Evolutionary conservation across 2,329 filamentous ascomycete genomes (phyloP).

Genomic region (Fusarium pseudonygamai): DNA sequence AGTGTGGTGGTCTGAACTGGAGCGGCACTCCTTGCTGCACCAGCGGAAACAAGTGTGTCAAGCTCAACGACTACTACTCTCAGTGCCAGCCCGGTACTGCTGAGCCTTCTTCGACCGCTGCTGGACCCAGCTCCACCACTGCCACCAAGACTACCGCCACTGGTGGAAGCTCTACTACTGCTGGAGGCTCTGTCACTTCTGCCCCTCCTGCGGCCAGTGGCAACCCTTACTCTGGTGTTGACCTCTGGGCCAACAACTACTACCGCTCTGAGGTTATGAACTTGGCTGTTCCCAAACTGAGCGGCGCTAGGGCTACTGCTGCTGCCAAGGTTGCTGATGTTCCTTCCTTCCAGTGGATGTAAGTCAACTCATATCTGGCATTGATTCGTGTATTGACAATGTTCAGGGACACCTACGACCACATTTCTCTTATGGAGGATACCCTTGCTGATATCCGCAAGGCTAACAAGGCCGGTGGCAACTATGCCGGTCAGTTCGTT

Average conservation of each 20-base stretch:
- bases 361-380: slow-evolving; percentile 18
- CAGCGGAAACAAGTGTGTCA: slow-evolving; percentile 36
- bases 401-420: slow-evolving; percentile 58
- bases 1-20: slow-evolving; percentile 59
- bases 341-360: slow-evolving; percentile 64
- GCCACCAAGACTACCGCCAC: slow-evolving; percentile 12
- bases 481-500: slow-evolving; percentile 61
- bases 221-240: slow-evolving; percentile 63
- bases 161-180: slow-evolving; percentile 21
- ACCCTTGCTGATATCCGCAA: slow-evolving; percentile 57
- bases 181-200: slow-evolving; percentile 29
- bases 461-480: slow-evolving; percentile 49
- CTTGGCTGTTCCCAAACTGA: slow-evolving; percentile 70
- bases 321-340: slow-evolving; percentile 62
- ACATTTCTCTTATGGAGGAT: slow-evolving; percentile 57
- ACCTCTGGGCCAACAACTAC: slow-evolving; percentile 63
- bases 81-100: slow-evolving; percentile 33
- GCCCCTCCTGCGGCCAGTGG: slow-evolving; percentile 51
- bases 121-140: slow-evolving; percentile 24
- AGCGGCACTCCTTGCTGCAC: slow-evolving; percentile 56
- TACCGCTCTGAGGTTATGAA: slow-evolving; percentile 64
- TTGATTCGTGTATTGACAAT: neutral
- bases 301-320: slow-evolving; percentile 62
- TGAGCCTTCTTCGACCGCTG: slow-evolving; percentile 19
- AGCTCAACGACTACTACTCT: slow-evolving; percentile 40